Conservation (phyloP, 192 early-diverging fungal species). For the Rhizoclosmatium globosum region DNA sequence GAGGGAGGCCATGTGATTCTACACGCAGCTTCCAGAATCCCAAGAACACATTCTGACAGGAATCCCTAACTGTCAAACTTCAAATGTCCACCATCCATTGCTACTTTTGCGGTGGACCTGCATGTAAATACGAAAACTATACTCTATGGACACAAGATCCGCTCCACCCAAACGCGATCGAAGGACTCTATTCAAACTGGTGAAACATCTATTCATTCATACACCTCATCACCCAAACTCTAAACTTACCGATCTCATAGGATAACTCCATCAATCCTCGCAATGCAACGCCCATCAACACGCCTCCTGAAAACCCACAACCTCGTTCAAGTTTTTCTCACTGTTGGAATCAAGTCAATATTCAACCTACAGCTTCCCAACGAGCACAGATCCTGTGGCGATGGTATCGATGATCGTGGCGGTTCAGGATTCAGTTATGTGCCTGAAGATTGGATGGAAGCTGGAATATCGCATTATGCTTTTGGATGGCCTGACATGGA, state of each 20-base stretch:
- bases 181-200: slow-evolving; percentile 56
- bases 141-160: slow-evolving; percentile 47
- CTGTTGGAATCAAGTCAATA: slow-evolving; percentile 39
- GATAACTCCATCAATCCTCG: slow-evolving; percentile 56
- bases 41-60: no score
- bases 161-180: slow-evolving; percentile 47
- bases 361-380: slow-evolving; percentile 56
- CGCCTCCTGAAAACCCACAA: slow-evolving; percentile 47
- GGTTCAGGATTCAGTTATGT: slow-evolving; percentile 50
- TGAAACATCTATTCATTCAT: no score
- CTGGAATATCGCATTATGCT: slow-evolving; percentile 53
- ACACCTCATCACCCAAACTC: not conserved
- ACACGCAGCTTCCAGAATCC: no score
- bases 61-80: not conserved
- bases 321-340: slow-evolving; percentile 37
- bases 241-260: slow-evolving; percentile 20
- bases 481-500: slow-evolving; percentile 63
- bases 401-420: slow-evolving; percentile 40
- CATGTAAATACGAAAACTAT: slow-evolving; percentile 59
- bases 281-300: slow-evolving; percentile 56
- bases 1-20: no score
- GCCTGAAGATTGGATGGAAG: slow-evolving; percentile 56
- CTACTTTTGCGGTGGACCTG: slow-evolving; percentile 56
- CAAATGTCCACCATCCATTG: slow-evolving; percentile 52
- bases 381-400: slow-evolving; percentile 57